Conservation (phyloP, 805 yeast species). For the Ogataea allantospora region DNA sequence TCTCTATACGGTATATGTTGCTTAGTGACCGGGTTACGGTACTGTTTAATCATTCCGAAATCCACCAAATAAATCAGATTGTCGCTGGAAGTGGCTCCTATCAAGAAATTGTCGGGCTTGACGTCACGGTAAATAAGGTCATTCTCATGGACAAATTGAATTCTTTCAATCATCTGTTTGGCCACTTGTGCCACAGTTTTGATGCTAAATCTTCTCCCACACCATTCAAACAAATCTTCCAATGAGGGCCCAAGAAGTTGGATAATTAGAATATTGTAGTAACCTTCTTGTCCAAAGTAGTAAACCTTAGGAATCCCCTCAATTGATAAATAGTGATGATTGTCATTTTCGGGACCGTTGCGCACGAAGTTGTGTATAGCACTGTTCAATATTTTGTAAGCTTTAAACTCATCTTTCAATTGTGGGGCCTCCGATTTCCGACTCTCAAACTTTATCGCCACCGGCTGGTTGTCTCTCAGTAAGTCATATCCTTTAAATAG, state of each 20-base stretch:
- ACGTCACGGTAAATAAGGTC: conserved; percentile 79
- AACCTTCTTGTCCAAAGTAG: conserved; percentile 83
- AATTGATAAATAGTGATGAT: conserved; percentile 27
- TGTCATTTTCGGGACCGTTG: conserved; percentile 26
- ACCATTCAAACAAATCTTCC: conserved; percentile 86
- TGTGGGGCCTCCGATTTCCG: conserved; percentile 83
- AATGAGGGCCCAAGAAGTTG: conserved; percentile 81
- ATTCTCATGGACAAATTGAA: conserved; percentile 72
- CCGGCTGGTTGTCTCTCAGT: conserved; percentile 55
- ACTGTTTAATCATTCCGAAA: conserved; percentile 86
- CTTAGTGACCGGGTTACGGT: conserved; percentile 74
- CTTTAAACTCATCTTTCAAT: conserved; percentile 74
- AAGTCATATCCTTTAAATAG: conserved; percentile 79
- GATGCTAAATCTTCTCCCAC: conserved; percentile 70
- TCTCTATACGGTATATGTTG: conserved; percentile 83
- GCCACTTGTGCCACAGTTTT: conserved; percentile 75
- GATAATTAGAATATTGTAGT: conserved; percentile 72
- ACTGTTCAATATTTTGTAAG: conserved; percentile 68
- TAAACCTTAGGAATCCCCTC: conserved; percentile 81
- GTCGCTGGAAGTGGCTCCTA: conserved; percentile 54
- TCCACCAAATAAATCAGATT: conserved; percentile 73
- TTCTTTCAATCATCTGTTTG: conserved; percentile 71
- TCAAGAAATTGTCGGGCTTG: conserved; percentile 79
- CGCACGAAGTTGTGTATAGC: conserved; percentile 36
- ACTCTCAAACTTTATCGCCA: conserved; percentile 81